Evolutionary conservation across 345 rosid genomes (phyloP).

Genomic region (Hibiscus mutabilis): DNA sequence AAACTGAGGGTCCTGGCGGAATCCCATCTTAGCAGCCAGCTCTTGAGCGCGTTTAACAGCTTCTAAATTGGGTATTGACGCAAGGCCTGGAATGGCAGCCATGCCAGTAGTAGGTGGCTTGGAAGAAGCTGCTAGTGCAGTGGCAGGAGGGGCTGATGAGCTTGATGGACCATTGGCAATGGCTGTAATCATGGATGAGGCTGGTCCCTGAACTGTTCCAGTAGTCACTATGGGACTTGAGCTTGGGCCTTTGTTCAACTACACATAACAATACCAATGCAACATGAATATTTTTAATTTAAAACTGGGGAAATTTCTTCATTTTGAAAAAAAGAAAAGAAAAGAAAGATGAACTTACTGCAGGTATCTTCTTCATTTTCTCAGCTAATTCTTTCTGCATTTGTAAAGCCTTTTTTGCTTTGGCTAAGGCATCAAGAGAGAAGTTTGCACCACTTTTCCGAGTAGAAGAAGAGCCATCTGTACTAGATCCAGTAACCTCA

Average conservation of each 20-base stretch:
- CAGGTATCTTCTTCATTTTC: slow-evolving; percentile 58
- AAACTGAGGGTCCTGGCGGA: slow-evolving; percentile 69
- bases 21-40: slow-evolving; percentile 82
- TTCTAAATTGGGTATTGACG: slow-evolving; percentile 48
- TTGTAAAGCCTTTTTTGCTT: slow-evolving; percentile 81
- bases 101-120: slow-evolving; percentile 26
- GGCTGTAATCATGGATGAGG: slow-evolving; percentile 21
- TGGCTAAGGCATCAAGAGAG: slow-evolving; percentile 81
- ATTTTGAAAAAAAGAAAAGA: not conserved
- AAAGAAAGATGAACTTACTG: slow-evolving; percentile 31
- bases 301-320: not conserved
- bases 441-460: slow-evolving; percentile 73
- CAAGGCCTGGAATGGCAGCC: slow-evolving; percentile 34
- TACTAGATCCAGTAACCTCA: slow-evolving; percentile 99
- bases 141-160: slow-evolving; percentile 19
- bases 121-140: slow-evolving; percentile 27
- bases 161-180: slow-evolving; percentile 21
- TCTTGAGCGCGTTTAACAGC: slow-evolving; percentile 93
- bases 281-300: not conserved
- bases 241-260: slow-evolving; percentile 46
- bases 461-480: slow-evolving; percentile 89
- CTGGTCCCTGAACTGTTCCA: slow-evolving; percentile 18
- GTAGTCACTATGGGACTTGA: slow-evolving; percentile 30
- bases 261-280: not conserved
- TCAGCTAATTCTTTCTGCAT: slow-evolving; percentile 63